Base-by-base conservation (phyloP, 2,329 filamentous ascomycete genomes). In the Diaporthe sp. region DNA sequence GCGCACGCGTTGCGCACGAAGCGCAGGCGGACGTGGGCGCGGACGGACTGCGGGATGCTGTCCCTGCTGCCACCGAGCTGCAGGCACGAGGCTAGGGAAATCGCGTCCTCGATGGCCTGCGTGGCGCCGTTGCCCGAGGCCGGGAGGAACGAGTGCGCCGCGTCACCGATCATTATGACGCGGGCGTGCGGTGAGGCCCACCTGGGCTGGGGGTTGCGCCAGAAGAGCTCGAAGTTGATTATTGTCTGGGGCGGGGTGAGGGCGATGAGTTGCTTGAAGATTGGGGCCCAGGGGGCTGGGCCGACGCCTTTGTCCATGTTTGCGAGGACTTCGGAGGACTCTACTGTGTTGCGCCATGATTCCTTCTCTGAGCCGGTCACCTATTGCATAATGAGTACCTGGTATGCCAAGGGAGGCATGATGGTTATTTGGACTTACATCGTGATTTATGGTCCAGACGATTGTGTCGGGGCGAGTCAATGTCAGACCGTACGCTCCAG, bases 51-150 rank as follows among this genome's bases (percentile, higher is more conserved):
- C 42, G 61, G 44, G 20, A 67, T 47, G 9, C 25, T 67, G 1
- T 10, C 28, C 15, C 31, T 34, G 7, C 61, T 49, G 8, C 61
- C 61, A 9, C 61, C 61, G 28, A 83, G 67, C 76, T 83, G 81
- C 17, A 84, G 81, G 58, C 82, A 81, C 8, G 82, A 75, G 3
- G 83, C 82, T 3, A 85, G 74, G 3, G 82, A 83, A 20, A 82
- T 78, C 8, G 82, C 83, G 71, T 85, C 84, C 71, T 85, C 84
- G 31, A 85, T 83, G 0, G 83, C 84, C 77, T 84, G 83, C 3
- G 82, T 85, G 20, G 83, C 84, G 7, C 84, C 84, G 68, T 84
- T 84, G 15, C 81, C 82, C 0, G 83, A 84, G 1, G 84, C 81
- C 0, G 84, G 84, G 13, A 85, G 78, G 75, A 84, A 83, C 0